Percentiles rank a stretch among this genome's conserved stretches.
Conservation (phyloP, 768 basidiomycete genomes). For the Leucocoprinus leucothites region DNA sequence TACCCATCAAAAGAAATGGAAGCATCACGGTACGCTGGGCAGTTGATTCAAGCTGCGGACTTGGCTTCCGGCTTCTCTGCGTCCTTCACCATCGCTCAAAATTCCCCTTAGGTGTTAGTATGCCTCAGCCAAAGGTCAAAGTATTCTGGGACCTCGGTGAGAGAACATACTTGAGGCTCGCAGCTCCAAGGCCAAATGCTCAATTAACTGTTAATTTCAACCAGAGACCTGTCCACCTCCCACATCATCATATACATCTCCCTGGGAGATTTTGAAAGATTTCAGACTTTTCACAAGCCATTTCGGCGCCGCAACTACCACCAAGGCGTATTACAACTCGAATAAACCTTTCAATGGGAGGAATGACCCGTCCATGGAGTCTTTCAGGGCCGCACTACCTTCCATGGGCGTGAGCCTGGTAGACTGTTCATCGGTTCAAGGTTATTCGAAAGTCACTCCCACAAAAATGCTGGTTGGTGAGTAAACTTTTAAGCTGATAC, state of each 20-base stretch:
- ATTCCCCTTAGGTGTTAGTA: neutral
- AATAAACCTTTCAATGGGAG: neutral
- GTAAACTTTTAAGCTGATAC: neutral
- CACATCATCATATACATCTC: neutral
- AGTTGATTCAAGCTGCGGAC: neutral
- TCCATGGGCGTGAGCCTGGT: conserved; percentile 6
- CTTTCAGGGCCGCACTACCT: neutral
- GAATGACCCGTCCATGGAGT: neutral
- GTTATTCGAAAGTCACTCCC: neutral
- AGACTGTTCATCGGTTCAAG: conserved; percentile 1
- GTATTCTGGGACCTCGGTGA: conserved; percentile 16
- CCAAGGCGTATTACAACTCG: conserved; percentile 13
- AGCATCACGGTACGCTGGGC: no score
- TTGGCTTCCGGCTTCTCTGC: neutral
- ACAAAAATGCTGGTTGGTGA: neutral
- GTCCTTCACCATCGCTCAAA: neutral
- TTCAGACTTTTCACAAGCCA: conserved; percentile 4
- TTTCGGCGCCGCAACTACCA: conserved; percentile 9
- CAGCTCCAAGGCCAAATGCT: no score
- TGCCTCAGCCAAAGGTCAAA: neutral
- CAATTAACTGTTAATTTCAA: no score
- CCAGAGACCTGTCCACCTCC: conserved; percentile 10
- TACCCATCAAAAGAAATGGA: no score
- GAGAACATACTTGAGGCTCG: no score
- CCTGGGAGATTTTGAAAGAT: conserved; percentile 4